Evolutionary conservation across 176 grass and related monocot species (phyloP).

Genomic region (Otatea glauca): DNA sequence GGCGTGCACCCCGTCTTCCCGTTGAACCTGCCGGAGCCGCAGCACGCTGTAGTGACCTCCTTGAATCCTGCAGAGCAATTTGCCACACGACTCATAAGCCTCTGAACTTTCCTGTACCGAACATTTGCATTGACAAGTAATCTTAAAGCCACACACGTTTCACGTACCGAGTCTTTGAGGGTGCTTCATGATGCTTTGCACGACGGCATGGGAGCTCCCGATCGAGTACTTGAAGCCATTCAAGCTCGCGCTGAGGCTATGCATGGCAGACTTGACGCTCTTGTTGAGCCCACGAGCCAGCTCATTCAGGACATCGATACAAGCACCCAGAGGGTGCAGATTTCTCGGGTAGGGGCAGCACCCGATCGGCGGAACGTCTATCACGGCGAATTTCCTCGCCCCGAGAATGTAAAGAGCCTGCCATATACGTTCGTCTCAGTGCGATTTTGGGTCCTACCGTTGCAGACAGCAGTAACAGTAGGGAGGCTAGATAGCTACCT

Average conservation of each 20-base stretch:
- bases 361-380: constrained; percentile 87
- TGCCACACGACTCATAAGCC: not conserved
- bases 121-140: not conserved
- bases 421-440: not conserved
- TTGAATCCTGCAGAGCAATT: constrained; percentile 52
- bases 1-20: constrained; percentile 68
- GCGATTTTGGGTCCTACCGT: not conserved
- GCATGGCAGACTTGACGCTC: constrained; percentile 67
- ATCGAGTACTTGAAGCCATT: constrained; percentile 77
- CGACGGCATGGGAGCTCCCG: constrained; percentile 84
- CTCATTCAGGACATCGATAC: constrained; percentile 78
- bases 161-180: constrained; percentile 64
- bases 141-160: not conserved
- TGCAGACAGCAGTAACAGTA: not conserved
- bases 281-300: constrained; percentile 69
- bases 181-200: constrained; percentile 80
- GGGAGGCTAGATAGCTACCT: constrained; percentile 42
- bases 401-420: constrained; percentile 73
- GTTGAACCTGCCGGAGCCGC: constrained; percentile 76
- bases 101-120: not conserved
- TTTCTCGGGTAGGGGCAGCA: constrained; percentile 91
- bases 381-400: constrained; percentile 74
- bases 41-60: constrained; percentile 63
- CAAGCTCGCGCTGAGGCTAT: constrained; percentile 44
- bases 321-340: constrained; percentile 74